Evolutionary conservation across 2,329 filamentous ascomycete genomes (phyloP), one percentile per base, ranked within the genome.

Genomic region (Aspergillus aculeatinus): DNA sequence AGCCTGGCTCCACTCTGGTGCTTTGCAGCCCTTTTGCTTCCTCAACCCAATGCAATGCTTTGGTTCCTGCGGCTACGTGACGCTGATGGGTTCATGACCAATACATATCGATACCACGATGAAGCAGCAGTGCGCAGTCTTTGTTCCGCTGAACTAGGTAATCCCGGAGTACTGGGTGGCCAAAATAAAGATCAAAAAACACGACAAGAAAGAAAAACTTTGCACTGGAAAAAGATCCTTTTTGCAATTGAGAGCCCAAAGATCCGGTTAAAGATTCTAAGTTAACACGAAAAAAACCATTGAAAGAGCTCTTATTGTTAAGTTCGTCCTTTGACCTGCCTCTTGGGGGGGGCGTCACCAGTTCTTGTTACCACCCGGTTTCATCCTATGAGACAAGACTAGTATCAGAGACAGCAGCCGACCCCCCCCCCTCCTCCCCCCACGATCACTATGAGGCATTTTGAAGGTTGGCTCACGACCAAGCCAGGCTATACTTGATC

Each of bases 1-100:
- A 65, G 60, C 44, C 50, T 35, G 48, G 63, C 59, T 58, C 64
- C 64, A 63, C 62, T 51, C 31, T 58, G 48, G 60, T 57, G 57
- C 51, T 65, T 60, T 58, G 53, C 57, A 44, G 39, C 39, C 39
- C 39, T 44, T 44, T 44, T 44, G 39, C 48, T 60, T 63, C 57
- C 58, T 60, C 59, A 62, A 63, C 58, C 57, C 51, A 51, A 59
- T 62, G 65, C 62, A 64, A 44, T 61, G 53, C 62, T 65, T 67
- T 60, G 60, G 65, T 68, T 68, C 67, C 66, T 68, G 67, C 67
- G 65, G 67, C 64, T 66, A 62, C 61, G 57, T 62, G 61, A 63
- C 61, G 58, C 51, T 61, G 63, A 53, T 56, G 27, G 51, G 50
- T 31, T 25, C 53, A 39, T 29, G 23, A 19, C 35, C 19, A 57